Evolutionary conservation across 169 alveolate species (phyloP), one percentile per base, ranked within the genome.

Genomic region (Babesia ovata): DNA sequence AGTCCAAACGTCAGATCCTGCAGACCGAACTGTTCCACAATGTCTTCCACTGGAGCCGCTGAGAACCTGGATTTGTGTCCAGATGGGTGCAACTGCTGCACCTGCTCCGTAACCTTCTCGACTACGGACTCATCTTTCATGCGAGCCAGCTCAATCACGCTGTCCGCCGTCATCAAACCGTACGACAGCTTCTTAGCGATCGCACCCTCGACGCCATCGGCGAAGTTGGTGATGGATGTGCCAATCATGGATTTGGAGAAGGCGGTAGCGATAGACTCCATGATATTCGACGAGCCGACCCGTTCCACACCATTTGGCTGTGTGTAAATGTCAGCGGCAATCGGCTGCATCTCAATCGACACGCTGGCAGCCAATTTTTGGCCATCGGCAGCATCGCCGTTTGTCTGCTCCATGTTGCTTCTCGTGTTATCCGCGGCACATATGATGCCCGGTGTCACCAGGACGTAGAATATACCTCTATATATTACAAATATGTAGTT

Each of bases 11-110:
- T 70, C 39, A 91, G 63, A 63, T 91, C 94, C 49, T 70, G 75
- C 58, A 89, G 66, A 36, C 92, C 92, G 63, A 93, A 75, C 70
- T 90, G 92, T 56, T 62, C 63, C 76, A 91, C 85, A 56, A 93
- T 58, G 29, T 79, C 87, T 84, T 89, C 91, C 4, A 91, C 70
- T 19, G 88, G 59, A 6, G 86, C 84, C 6, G 88, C 46, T 6
- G 95, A 95, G 59, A 48, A 82, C 44, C 84, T 72, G 36, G 92
- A 86, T 63, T 74, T 78, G 48, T 95, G 95, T 8, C 56, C 71
- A 2, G 94, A 48, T 45, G 88, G 90, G 36, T 85, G 92, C 17
- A 57, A 62, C 66, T 50, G 59, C 42, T 85, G 85, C 12, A 79
- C 87, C 54, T 60, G 46, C 28, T 86, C 76, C 36, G 52, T 79